Evolutionary conservation across 441 rosid species (phyloP), one percentile per base, ranked within the genome.

Genomic region (Adansonia madagascariensis): DNA sequence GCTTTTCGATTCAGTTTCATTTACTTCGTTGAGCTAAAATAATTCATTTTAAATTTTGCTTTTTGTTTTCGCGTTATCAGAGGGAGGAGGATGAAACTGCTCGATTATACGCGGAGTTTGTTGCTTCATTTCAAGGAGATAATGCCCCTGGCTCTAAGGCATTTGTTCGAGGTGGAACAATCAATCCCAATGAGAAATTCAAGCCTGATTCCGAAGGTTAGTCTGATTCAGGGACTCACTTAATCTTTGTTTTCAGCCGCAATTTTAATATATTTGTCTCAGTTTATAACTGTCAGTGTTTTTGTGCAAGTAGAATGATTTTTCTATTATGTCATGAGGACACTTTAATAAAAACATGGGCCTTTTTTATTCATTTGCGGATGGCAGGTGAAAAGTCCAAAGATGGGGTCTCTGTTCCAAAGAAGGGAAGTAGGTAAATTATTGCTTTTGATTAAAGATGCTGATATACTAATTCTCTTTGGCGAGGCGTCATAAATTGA

Each of bases 341-440:
- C 87, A 87, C 84, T 87, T 91, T 96, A 94, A 87, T 96, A 96
- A 96, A 88, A 88, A 87, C 85, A 91, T 90, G 98, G 98, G 80
- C 86, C 94, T 92, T 93, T 91, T 91, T 87, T 89, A 92, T 93
- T 91, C 97, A 85, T 96, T 91, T 97, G 77, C 96, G 97, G 96
- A 91, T 95, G 97, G 92, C 98, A 96, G 99, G 99, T 94, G 99
- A 96, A 94, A 96, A 91, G 98, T 91, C 98, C 87, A 96, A 93
- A 94, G 99, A 96, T 90, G 99, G 94, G 91, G 89, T 92, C 78
- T 93, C 99, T 82, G 83, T 87, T 88, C 93, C 98, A 87, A 96
- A 96, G 98, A 96, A 94, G 97, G 99, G 99, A 85, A 96, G 98
- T 94, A 96, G 99, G 99, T 96, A 94, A 94, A 89, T 83, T 81